A percentile compares a stretch with the other conserved stretches of the same genome.
These are phyloP conservation scores for Afroboletus lepidellus DNA, from an alignment of 1,284 basidiomycete genomes.

Conservation along the genomic window DNA sequence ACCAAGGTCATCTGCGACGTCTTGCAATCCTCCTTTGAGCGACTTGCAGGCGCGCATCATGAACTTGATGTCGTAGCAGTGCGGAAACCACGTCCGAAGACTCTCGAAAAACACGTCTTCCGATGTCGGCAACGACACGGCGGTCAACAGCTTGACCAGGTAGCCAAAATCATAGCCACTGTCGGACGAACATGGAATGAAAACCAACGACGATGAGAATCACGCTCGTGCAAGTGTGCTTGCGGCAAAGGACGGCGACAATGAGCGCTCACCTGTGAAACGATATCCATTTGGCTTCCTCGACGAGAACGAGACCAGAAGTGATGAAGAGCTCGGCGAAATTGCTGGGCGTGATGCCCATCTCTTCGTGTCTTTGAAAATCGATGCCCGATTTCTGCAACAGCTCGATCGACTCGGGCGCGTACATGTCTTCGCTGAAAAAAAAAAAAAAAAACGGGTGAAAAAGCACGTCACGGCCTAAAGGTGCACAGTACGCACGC, in stretches of 20 bases:
- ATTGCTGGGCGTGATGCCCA: slow-evolving; percentile 90
- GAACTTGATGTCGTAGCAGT: slow-evolving; percentile 97
- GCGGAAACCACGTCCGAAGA: slow-evolving; percentile 92
- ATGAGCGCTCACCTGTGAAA: slow-evolving; percentile 82
- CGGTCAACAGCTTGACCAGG: slow-evolving; percentile 93
- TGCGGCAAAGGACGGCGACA: slow-evolving; percentile 8
- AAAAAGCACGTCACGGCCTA: neutral
- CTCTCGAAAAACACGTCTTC: slow-evolving; percentile 92
- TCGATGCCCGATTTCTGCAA: slow-evolving; percentile 95
- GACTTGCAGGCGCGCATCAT: slow-evolving; percentile 89
- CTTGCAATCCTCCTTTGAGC: slow-evolving; percentile 92
- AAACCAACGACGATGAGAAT: slow-evolving; percentile 10
- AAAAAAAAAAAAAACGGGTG: neutral
- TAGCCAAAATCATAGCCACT: slow-evolving; percentile 99
- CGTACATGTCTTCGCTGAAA: slow-evolving; percentile 81
- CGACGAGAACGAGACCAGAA: slow-evolving; percentile 87
- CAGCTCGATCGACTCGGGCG: slow-evolving; percentile 94
- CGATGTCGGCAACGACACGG: slow-evolving; percentile 80
- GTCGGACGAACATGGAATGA: slow-evolving; percentile 10
- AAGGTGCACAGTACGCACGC: slow-evolving; percentile 50
- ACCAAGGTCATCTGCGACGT: slow-evolving; percentile 92
- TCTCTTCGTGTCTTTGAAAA: slow-evolving; percentile 89
- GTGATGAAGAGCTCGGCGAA: slow-evolving; percentile 98
- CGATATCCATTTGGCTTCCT: slow-evolving; percentile 95
- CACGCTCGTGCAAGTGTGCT: neutral